These are phyloP conservation scores for Metschnikowia henanensis DNA, from an alignment of 805 yeast species.

Conservation along the genomic window DNA sequence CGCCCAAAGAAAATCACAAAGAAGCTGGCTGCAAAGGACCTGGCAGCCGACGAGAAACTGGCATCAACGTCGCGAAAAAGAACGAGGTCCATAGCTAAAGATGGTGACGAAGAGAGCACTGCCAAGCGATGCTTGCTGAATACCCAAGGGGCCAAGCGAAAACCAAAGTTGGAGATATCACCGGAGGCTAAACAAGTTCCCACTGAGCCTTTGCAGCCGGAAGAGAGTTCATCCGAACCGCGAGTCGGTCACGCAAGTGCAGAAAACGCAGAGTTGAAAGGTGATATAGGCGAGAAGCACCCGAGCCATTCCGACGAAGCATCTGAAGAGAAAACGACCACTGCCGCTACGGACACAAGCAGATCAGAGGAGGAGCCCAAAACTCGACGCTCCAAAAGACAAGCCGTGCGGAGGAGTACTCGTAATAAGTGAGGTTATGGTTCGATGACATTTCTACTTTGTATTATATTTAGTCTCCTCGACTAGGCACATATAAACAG, in stretches of 20 bases:
- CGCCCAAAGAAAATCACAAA: constrained; percentile 7
- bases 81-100: constrained; percentile 21
- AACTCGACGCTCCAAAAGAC: constrained; percentile 15
- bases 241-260: background rate
- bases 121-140: constrained; percentile 14
- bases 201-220: background rate
- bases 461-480: too few species aligned
- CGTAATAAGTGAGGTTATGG: constrained; percentile 12
- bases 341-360: background rate
- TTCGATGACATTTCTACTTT: background rate
- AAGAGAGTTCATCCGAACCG: background rate
- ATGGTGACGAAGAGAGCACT: constrained; percentile 15
- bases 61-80: constrained; percentile 11
- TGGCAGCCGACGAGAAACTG: constrained; percentile 9
- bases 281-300: background rate
- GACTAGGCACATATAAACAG: too few species aligned
- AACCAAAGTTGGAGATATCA: constrained; percentile 20
- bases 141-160: constrained; percentile 10
- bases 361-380: constrained; percentile 13
- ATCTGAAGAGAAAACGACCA: background rate
- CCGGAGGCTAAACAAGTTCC: constrained; percentile 10
- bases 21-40: constrained; percentile 9
- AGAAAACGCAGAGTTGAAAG: background rate
- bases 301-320: background rate
- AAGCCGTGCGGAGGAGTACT: constrained; percentile 14